Evolutionary conservation across 1,284 basidiomycete genomes (phyloP), one percentile per base, ranked within the genome.

Genomic region (Microbotryum silenes-acaulis): DNA sequence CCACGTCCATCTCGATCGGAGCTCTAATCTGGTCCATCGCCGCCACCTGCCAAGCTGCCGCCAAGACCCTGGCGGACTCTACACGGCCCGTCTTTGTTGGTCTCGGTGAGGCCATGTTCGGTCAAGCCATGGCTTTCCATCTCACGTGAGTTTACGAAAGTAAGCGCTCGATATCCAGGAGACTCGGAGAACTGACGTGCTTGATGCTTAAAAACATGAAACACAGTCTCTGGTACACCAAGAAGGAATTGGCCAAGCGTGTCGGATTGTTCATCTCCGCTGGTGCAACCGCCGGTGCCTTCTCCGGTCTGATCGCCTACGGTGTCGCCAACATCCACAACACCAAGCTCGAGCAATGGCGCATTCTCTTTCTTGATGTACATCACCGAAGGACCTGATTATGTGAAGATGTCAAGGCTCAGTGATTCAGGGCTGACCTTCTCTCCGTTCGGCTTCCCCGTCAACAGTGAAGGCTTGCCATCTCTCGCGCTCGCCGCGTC

Each of bases 361-460:
- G 65, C 1, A 62, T 64, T 46, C 57, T 54, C 37, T 42, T 42
- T 42, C 37, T 42, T 42, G 37, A 42, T 42, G 37, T 42, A 42
- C 16, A 3, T 55, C 88, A 85, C 31, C 85, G 79, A 82, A 59
- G 75, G 16, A 4, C n/a, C n/a, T n/a, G n/a, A n/a, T n/a, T n/a
- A n/a, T n/a, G n/a, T n/a, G n/a, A n/a, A n/a, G n/a, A n/a, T n/a
- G n/a, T n/a, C n/a, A n/a, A n/a, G n/a, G n/a, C n/a, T n/a, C n/a
- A n/a, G n/a, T n/a, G n/a, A n/a, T n/a, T n/a, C n/a, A n/a, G n/a
- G n/a, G n/a, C n/a, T n/a, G n/a, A n/a, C n/a, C n/a, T n/a, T n/a
- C n/a, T n/a, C n/a, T n/a, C n/a, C n/a, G n/a, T n/a, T n/a, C n/a
- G n/a, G n/a, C n/a, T n/a, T n/a, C n/a, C n/a, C n/a, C n/a, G n/a